Conservation (phyloP, 176 grass and related monocot genomes). For the Musa acuminata region DNA sequence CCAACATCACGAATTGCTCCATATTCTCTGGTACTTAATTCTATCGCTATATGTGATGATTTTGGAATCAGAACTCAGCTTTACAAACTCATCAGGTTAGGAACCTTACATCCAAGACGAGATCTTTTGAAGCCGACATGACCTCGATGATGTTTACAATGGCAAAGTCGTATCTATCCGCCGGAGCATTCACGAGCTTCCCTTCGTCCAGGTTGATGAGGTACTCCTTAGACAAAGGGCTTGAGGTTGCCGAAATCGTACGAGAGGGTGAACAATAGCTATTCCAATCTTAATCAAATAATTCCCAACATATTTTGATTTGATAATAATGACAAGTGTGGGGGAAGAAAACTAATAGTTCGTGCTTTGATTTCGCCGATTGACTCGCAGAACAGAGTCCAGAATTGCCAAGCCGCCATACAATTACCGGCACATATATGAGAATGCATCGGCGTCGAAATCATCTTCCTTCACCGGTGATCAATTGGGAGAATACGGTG, state of each 20-base stretch:
- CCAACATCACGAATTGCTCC: constrained; percentile 65
- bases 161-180: constrained; percentile 33
- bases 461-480: background rate
- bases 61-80: constrained; percentile 24
- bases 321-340: too few species aligned
- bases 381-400: too few species aligned
- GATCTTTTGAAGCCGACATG: constrained; percentile 65
- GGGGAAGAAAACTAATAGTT: too few species aligned
- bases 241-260: constrained; percentile 58
- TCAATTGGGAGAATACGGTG: background rate
- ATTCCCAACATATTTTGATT: too few species aligned
- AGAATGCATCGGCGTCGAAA: background rate
- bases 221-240: constrained; percentile 70
- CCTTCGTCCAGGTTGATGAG: constrained; percentile 46
- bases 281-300: too few species aligned
- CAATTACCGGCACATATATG: background rate
- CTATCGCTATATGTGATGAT: constrained; percentile 43
- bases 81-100: constrained; percentile 26
- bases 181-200: constrained; percentile 55
- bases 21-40: constrained; percentile 55
- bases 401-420: background rate
- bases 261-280: constrained; percentile 29
- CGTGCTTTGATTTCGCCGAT: too few species aligned
- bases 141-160: constrained; percentile 92
- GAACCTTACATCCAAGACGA: constrained; percentile 53